These are phyloP conservation scores for Xylaria sp. DNA, from an alignment of 495 filamentous ascomycete genomes.

Conservation along the genomic window DNA sequence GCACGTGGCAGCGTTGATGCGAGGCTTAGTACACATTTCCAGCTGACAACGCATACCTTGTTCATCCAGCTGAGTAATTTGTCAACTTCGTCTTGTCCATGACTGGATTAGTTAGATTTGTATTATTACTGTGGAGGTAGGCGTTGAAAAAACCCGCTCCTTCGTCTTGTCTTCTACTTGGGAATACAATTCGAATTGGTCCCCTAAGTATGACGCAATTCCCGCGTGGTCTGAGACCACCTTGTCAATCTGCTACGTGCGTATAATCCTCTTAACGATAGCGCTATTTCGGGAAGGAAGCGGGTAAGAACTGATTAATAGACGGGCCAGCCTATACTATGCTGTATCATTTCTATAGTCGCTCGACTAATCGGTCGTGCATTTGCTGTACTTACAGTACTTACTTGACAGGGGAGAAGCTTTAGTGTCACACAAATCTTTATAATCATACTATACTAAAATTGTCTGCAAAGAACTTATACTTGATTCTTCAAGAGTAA, in stretches of 20 bases:
- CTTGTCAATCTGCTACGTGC: background rate
- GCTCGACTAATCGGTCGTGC: background rate
- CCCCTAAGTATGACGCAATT: background rate
- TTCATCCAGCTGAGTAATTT: conserved; percentile 18
- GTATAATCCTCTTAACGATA: background rate
- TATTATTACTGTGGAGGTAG: conserved; percentile 3
- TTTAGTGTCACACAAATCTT: background rate
- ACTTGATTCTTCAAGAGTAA: background rate
- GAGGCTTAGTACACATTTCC: conserved; percentile 23
- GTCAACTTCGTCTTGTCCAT: conserved; percentile 18
- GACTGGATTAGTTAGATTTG: conserved; percentile 2
- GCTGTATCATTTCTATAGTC: background rate
- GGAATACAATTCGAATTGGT: background rate
- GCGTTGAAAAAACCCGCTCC: background rate
- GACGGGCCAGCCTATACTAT: too few relatives aligned
- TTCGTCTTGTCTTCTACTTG: background rate
- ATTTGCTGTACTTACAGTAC: background rate
- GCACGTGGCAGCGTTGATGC: conserved; percentile 12
- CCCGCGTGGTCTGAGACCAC: background rate
- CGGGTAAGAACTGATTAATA: too few relatives aligned
- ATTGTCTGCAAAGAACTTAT: background rate
- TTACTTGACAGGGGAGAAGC: background rate
- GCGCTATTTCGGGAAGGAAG: background rate
- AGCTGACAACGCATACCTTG: conserved; percentile 1
- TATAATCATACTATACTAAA: too few relatives aligned